Evolutionary conservation across 2,329 filamentous ascomycete species (phyloP), one percentile per base, ranked within the genome.

Genomic region (Ophiostoma sp.): DNA sequence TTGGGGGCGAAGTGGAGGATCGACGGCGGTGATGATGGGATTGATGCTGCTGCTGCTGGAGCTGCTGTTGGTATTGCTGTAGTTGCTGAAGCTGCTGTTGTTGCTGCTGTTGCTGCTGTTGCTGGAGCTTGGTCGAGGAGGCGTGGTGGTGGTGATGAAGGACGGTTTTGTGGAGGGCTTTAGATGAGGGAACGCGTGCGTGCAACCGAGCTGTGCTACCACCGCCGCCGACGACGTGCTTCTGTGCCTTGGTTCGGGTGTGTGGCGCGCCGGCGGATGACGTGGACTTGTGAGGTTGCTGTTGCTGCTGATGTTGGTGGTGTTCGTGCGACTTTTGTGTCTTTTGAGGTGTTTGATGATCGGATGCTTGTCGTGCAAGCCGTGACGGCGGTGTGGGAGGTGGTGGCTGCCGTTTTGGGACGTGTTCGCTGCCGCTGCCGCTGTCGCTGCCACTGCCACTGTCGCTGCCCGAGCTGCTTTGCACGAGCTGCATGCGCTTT

Each of bases 141-240:
- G 36, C 17, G 33, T 42, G 28, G 25, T 63, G 50, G 12, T 69
- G 71, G 28, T 71, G 70, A 28, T 74, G 73, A 25, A 63, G 70
- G 1, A 69, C 42, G 12, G 68, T 31, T 74, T 87, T 86, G 77
- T 86, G 85, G 74, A 88, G 79, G 36, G 80, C 84, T 78, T 88
- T 88, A 66, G 85, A 84, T 17, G 86, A 87, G 25, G 86, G 83
- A 17, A 85, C 85, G 76, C 87, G 85, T 74, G 83, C 83, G 80
- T 88, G 86, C 72, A 87, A 78, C 66, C 87, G 85, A 61, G 82
- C 75, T 25, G 74, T 82, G 74, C 78, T 80, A 72, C 74, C 72
- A 31, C 77, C 79, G 66, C 82, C 83, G 75, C 83, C 83, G 74
- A 84, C 84, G 71, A 85, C 78, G 77, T 85, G 83, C 77, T 85